Conservation (phyloP, 495 filamentous ascomycete genomes). For the Daldinia concentrica region DNA sequence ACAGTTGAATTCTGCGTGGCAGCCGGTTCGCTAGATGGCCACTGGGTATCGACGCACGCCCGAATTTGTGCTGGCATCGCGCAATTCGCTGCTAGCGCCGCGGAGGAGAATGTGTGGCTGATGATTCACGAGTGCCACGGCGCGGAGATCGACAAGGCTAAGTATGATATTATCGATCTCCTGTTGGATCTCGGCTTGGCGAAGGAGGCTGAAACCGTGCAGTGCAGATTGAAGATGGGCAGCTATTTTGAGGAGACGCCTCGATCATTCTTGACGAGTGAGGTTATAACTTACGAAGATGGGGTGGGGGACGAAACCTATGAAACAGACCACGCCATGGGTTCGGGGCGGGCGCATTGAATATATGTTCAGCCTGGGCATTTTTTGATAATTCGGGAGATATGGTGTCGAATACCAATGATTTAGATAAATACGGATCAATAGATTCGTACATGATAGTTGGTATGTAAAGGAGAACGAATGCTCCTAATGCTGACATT, state of each 20-base stretch:
- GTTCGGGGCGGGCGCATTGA: background rate
- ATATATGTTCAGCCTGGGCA: background rate
- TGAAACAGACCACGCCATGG: background rate
- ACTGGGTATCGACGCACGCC: conserved; percentile 9
- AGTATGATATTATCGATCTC: conserved; percentile 18
- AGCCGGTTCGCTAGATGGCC: conserved; percentile 8
- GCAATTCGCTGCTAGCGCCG: conserved; percentile 2
- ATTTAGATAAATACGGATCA: too few species aligned
- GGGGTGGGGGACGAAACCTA: background rate
- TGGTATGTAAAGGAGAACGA: background rate
- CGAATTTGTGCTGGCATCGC: conserved; percentile 15
- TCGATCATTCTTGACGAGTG: background rate
- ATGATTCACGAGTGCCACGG: conserved; percentile 15
- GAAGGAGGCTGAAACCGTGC: conserved; percentile 12
- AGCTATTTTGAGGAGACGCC: background rate
- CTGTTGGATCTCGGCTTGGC: conserved; percentile 9
- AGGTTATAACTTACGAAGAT: background rate
- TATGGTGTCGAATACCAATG: background rate
- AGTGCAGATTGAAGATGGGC: background rate
- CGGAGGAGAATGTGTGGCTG: background rate
- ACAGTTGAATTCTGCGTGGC: conserved; percentile 19
- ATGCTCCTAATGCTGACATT: background rate
- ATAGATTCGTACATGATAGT: background rate
- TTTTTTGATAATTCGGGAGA: background rate
- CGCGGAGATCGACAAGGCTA: background rate